Percentiles rank a stretch among this genome's conserved stretches.
These are phyloP conservation scores for Coniella vitis DNA, from an alignment of 2,329 filamentous ascomycete genomes.

Conservation along the genomic window DNA sequence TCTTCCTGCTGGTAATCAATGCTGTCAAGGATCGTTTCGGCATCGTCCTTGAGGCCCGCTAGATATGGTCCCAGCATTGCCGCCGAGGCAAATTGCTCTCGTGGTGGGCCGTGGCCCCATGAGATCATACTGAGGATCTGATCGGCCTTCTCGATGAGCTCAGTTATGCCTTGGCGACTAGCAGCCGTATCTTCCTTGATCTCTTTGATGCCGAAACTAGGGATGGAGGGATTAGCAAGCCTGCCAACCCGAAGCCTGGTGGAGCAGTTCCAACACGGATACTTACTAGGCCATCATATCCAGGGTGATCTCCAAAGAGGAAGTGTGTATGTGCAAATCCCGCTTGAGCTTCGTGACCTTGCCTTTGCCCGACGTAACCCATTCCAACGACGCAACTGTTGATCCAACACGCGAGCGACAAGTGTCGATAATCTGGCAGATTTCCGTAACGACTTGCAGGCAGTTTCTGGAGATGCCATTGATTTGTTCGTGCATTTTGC, in stretches of 20 bases:
- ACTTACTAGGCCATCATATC: conserved; percentile 1
- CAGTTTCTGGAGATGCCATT: not conserved
- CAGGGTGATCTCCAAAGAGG: not conserved
- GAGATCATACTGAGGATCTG: not conserved
- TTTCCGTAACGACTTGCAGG: not conserved
- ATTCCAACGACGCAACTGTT: not conserved
- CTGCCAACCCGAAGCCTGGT: not conserved
- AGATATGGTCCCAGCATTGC: conserved; percentile 1
- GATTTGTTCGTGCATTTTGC: not conserved
- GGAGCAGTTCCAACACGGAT: too few species aligned
- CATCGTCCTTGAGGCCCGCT: not conserved
- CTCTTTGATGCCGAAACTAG: not conserved
- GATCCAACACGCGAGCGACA: not conserved
- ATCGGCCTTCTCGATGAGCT: not conserved
- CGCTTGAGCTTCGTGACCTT: not conserved
- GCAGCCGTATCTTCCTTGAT: conserved; percentile 4
- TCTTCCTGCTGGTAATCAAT: conserved; percentile 1
- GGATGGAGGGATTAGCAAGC: not conserved
- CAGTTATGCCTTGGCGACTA: not conserved
- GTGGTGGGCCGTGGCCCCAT: not conserved
- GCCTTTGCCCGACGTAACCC: not conserved
- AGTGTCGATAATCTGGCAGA: not conserved
- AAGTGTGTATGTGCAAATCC: not conserved
- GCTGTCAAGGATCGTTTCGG: not conserved
- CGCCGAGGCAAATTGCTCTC: not conserved